phyloP scores from a whole-genome alignment of 2,329 filamentous ascomycete species.

The Fusarium avenaceum region DNA sequence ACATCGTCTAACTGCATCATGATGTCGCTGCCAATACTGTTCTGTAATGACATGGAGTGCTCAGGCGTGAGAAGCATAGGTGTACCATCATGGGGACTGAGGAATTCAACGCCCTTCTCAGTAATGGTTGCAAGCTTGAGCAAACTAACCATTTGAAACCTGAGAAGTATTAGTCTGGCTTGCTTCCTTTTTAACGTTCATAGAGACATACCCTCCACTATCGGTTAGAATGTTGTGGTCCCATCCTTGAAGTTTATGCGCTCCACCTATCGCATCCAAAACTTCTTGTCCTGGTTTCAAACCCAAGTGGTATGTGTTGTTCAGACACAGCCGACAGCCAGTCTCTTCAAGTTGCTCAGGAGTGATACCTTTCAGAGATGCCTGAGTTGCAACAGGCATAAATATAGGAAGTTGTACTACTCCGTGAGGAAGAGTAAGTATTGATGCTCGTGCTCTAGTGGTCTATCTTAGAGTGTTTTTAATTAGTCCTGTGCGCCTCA shows the following conservation, averaged over 20 bases:
- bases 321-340: conserved; percentile 89
- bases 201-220: conserved; percentile 71
- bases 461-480: conserved; percentile 68
- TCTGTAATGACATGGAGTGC: conserved; percentile 95
- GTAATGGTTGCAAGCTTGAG: conserved; percentile 94
- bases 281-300: conserved; percentile 94
- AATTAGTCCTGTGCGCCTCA: conserved; percentile 36
- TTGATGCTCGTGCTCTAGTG: conserved; percentile 92
- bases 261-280: conserved; percentile 88
- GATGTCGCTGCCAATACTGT: conserved; percentile 97
- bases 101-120: conserved; percentile 93
- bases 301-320: conserved; percentile 98
- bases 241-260: conserved; percentile 96
- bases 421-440: conserved; percentile 90
- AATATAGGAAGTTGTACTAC: conserved; percentile 91
- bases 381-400: conserved; percentile 98
- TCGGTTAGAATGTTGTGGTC: conserved; percentile 93
- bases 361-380: conserved; percentile 93
- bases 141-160: conserved; percentile 98
- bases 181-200: background rate
- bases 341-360: conserved; percentile 92
- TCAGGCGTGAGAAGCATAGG: conserved; percentile 98
- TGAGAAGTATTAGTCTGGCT: conserved; percentile 54
- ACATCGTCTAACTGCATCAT: conserved; percentile 99
- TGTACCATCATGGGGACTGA: conserved; percentile 94